phyloP scores from a whole-genome alignment of 2,329 filamentous ascomycete genomes.

The Stachybotrys chartarum region DNA sequence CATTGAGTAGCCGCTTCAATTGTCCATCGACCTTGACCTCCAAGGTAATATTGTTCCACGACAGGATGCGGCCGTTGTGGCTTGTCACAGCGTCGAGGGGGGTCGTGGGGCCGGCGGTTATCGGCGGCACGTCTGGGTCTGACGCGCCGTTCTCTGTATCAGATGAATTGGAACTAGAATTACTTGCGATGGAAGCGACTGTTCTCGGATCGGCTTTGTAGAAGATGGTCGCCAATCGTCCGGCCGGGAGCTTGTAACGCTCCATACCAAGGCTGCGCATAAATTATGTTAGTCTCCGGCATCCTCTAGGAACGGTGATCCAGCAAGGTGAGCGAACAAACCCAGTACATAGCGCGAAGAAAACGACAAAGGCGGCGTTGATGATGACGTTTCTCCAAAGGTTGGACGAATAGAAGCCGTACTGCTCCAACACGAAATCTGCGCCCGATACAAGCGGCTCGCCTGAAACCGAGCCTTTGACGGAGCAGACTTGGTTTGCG shows the following conservation, averaged over 20 bases:
- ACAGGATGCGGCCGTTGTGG: not conserved
- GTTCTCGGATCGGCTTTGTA: not conserved
- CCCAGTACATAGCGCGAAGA: not conserved
- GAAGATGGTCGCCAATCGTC: not conserved
- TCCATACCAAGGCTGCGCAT: not conserved
- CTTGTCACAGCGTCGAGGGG: not conserved
- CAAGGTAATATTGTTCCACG: not conserved
- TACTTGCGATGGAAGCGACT: not conserved
- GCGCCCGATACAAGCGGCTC: not conserved
- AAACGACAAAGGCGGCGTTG: not conserved
- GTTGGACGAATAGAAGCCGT: not conserved
- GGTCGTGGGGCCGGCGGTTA: not conserved
- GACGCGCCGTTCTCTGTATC: not conserved
- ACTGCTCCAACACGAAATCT: not conserved
- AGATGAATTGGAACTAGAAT: not conserved
- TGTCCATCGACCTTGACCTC: not conserved
- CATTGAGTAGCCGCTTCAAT: not conserved
- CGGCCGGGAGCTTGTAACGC: not conserved
- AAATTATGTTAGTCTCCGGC: not conserved
- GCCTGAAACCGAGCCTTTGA: not conserved
- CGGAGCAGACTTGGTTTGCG: not conserved
- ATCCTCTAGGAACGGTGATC: not conserved
- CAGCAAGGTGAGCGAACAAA: not conserved
- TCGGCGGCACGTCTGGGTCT: not conserved
- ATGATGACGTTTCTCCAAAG: not conserved